Evolutionary conservation across 148 eudicot species (phyloP).

Genomic region (Silene conica): DNA sequence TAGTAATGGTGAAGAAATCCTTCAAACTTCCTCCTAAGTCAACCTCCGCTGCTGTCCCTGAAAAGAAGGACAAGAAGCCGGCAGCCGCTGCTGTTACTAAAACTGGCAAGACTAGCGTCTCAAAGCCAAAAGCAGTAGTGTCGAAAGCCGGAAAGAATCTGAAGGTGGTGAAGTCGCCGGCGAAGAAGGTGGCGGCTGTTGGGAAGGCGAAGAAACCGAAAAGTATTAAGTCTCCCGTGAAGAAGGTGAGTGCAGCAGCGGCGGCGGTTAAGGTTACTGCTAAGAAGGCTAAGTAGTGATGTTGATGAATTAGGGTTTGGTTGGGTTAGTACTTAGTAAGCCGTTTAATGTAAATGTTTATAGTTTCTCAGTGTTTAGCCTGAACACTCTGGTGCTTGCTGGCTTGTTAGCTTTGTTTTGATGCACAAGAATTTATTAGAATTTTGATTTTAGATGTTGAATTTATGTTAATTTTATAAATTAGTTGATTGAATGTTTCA

Average conservation of each 20-base stretch:
- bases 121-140: constrained; percentile 22
- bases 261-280: constrained; percentile 6
- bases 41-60: not conserved
- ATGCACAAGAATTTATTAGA: too few relatives aligned
- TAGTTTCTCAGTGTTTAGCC: too few relatives aligned
- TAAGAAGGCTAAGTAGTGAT: constrained; percentile 28
- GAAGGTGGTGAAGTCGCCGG: constrained; percentile 27
- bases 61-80: too few relatives aligned
- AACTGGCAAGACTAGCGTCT: constrained; percentile 1
- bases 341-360: too few relatives aligned
- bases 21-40: constrained; percentile 52
- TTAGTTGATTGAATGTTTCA: too few relatives aligned
- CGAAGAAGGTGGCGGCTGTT: constrained; percentile 14
- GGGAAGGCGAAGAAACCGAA: constrained; percentile 26
- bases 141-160: constrained; percentile 20
- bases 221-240: constrained; percentile 31
- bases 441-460: too few relatives aligned
- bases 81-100: constrained; percentile 20
- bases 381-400: too few relatives aligned
- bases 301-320: not conserved
- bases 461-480: too few relatives aligned
- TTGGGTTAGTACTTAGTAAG: too few relatives aligned
- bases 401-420: too few relatives aligned
- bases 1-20: constrained; percentile 62
- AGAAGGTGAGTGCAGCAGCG: constrained; percentile 22